A percentile compares a stretch with the other conserved stretches of the same genome.
Conservation (phyloP, 169 alveolate species). For the Eimeria maxima region DNA sequence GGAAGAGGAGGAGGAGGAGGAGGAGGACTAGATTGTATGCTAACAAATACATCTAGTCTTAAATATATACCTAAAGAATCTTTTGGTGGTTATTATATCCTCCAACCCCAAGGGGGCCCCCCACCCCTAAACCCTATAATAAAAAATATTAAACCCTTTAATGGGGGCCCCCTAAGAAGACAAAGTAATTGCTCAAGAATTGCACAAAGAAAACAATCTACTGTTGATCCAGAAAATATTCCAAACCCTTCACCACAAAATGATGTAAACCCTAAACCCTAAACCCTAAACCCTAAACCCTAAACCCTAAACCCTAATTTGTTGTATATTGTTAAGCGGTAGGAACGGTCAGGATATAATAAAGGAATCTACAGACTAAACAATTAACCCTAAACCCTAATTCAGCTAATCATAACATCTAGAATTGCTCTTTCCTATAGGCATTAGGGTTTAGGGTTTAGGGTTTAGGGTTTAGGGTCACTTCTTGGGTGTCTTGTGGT, state of each 20-base stretch:
- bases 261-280: neutral
- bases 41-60: neutral
- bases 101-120: neutral
- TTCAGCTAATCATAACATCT: too few relatives aligned
- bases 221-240: neutral
- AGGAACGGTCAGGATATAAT: too few relatives aligned
- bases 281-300: constrained; percentile 32
- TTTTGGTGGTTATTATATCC: constrained; percentile 51
- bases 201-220: neutral
- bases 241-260: neutral
- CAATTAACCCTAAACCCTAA: too few relatives aligned
- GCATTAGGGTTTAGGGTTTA: neutral
- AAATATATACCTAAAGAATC: constrained; percentile 52
- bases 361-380: too few relatives aligned
- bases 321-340: neutral
- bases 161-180: too few relatives aligned
- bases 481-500: neutral
- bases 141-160: too few relatives aligned
- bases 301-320: too few relatives aligned
- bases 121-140: neutral
- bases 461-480: constrained; percentile 46
- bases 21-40: neutral
- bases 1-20: too few relatives aligned
- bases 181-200: too few relatives aligned
- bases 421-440: neutral